Base-by-base conservation (phyloP, 2,329 filamentous ascomycete species). In the Alternaria triticina region DNA sequence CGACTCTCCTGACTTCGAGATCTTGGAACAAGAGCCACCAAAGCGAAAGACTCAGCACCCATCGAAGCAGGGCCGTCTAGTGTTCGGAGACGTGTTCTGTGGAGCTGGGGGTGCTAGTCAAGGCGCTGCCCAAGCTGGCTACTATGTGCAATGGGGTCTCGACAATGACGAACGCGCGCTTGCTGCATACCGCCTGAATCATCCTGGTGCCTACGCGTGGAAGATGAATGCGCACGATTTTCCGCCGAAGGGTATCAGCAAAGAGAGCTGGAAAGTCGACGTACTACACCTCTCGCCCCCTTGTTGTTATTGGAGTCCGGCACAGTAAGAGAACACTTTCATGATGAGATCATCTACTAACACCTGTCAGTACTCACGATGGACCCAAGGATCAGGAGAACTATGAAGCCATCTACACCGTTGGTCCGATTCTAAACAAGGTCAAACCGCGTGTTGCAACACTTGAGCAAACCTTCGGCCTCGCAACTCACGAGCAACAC, bases 361-460 rank as follows among this genome's bases (percentile, higher is more conserved):
- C 23, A 9, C 2, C 5, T 7, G 2, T 0, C 10, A 71, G 69
- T 25, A 75, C 74, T 0, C 17, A 1, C 4, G 33, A 43, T 11
- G 72, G 71, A 2, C 23, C 44, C 6, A 70, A 75, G 7, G 73
- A 75, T 20, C 63, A 75, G 44, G 66, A 61, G 0, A 76, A 76
- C 15, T 58, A 61, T 2, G 68, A 73, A 17, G 59, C 73, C 0
- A 56, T 74, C 1, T 70, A 64, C 17, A 72, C 69, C 0, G 61
- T 70, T 4, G 67, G 59, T 4, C 51, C 65, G 1, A 64, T 66
- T 1, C 45, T 76, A 0, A 28, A 54, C 3, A 57, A 57, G 3
- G 12, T 73, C 6, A 73, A 73, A 43, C 67, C 74, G 0, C 57
- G 65, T 6, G 45, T 71, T 2, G 64, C 59, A 4, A 72, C 67